Evolutionary conservation across 768 basidiomycete species (phyloP).

Genomic region (Leucosporidium yakuticum): DNA sequence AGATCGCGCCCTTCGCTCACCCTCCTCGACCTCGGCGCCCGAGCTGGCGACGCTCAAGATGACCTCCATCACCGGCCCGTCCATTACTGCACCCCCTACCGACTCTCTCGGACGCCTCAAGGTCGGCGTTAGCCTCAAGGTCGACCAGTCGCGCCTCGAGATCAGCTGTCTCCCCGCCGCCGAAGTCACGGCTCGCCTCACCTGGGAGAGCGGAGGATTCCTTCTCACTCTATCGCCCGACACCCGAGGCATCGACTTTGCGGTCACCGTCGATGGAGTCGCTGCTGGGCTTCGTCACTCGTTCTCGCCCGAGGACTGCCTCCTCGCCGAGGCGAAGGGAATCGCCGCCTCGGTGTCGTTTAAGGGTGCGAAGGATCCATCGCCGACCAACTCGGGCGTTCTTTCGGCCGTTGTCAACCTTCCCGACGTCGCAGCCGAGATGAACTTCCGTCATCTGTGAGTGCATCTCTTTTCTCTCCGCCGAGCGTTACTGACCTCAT

Average conservation of each 20-base stretch:
- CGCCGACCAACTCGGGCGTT: constrained; percentile 45
- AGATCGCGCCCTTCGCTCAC: constrained; percentile 44
- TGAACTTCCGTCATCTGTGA: constrained; percentile 70
- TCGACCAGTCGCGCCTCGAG: constrained; percentile 79
- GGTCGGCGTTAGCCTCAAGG: constrained; percentile 79
- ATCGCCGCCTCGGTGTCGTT: constrained; percentile 71
- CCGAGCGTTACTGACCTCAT: too few species aligned
- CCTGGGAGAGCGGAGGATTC: constrained; percentile 95
- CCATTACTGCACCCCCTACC: background rate
- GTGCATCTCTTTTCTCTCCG: too few species aligned
- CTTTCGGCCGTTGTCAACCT: constrained; percentile 68
- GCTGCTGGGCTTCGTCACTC: constrained; percentile 70
- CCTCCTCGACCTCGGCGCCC: background rate
- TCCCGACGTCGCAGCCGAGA: constrained; percentile 55
- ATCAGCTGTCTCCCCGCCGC: constrained; percentile 86
- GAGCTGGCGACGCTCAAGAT: background rate
- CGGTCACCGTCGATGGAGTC: constrained; percentile 73
- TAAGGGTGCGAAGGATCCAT: constrained; percentile 47
- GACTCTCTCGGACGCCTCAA: constrained; percentile 49
- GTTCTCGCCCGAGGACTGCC: constrained; percentile 43
- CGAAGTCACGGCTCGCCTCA: constrained; percentile 78
- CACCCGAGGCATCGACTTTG: constrained; percentile 63
- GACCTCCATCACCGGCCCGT: background rate
- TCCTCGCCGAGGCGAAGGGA: constrained; percentile 65
- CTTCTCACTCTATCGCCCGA: constrained; percentile 70